Percentiles rank a stretch among this genome's conserved stretches.
Conservation (phyloP, 2,329 filamentous ascomycete genomes). For the Cordyceps tenuipes region DNA sequence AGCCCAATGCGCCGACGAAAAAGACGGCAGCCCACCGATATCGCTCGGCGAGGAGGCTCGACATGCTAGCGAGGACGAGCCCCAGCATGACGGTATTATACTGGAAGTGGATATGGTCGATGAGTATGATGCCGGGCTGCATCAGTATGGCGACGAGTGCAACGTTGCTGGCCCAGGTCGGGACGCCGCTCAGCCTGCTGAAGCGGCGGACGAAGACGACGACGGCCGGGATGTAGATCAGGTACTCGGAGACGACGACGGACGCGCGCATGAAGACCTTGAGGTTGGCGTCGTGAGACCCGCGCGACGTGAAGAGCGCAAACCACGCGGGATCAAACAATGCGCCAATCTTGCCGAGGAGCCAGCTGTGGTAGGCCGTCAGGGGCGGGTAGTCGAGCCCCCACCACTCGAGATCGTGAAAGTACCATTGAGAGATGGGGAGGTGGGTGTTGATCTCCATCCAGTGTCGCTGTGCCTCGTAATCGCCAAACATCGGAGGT, state of each 20-base stretch:
- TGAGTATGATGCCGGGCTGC: slow-evolving; percentile 82
- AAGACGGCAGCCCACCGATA: slow-evolving; percentile 86
- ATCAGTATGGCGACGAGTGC: slow-evolving; percentile 84
- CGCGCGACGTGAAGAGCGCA: slow-evolving; percentile 71
- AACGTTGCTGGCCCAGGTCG: slow-evolving; percentile 73
- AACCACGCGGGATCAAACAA: slow-evolving; percentile 82
- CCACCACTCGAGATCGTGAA: slow-evolving; percentile 95
- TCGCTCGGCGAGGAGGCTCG: slow-evolving; percentile 77
- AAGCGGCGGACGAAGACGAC: slow-evolving; percentile 81
- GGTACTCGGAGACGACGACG: slow-evolving; percentile 82
- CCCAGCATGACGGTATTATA: slow-evolving; percentile 99
- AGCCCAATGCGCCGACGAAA: slow-evolving; percentile 88
- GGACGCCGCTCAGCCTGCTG: slow-evolving; percentile 65
- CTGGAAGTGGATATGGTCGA: slow-evolving; percentile 95
- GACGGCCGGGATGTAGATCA: slow-evolving; percentile 77
- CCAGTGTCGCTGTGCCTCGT: slow-evolving; percentile 97
- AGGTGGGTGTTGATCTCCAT: slow-evolving; percentile 92
- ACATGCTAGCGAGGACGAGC: slow-evolving; percentile 76
- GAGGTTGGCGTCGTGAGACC: slow-evolving; percentile 65
- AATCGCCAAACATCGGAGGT: slow-evolving; percentile 92
- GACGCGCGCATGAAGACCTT: slow-evolving; percentile 96
- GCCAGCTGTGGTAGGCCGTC: slow-evolving; percentile 96
- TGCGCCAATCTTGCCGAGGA: slow-evolving; percentile 78
- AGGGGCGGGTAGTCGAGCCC: slow-evolving; percentile 95
- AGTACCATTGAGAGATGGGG: slow-evolving; percentile 93